Percentiles rank a stretch among this genome's conserved stretches.
phyloP scores from a whole-genome alignment of 495 filamentous ascomycete genomes.

The Xylona heveae region DNA sequence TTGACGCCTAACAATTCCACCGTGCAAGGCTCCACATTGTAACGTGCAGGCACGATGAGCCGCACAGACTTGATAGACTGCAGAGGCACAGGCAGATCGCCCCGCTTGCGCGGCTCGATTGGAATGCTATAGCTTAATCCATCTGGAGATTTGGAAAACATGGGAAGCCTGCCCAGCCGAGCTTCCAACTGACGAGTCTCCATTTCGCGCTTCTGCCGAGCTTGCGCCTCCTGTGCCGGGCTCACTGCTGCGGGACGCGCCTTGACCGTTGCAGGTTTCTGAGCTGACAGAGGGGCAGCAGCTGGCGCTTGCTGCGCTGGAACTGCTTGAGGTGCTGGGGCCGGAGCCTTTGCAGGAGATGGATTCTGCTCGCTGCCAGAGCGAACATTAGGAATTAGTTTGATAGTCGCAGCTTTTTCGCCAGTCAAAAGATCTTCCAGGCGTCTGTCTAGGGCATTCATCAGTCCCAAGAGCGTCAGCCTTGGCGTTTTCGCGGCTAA shows the following conservation, averaged over 20 bases:
- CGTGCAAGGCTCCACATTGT: constrained; percentile 47
- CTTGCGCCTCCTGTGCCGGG: constrained; percentile 32
- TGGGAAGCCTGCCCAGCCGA: constrained; percentile 43
- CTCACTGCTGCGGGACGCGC: constrained; percentile 19
- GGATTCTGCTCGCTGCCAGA: constrained; percentile 9
- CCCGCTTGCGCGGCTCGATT: constrained; percentile 40
- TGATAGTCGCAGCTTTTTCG: constrained; percentile 58
- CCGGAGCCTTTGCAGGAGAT: not conserved
- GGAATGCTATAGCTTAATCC: constrained; percentile 51
- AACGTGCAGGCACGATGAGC: constrained; percentile 48
- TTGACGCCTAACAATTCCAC: constrained; percentile 44
- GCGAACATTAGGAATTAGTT: constrained; percentile 46
- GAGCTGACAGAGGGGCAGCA: not conserved
- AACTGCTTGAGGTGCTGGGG: not conserved
- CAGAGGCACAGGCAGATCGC: constrained; percentile 38
- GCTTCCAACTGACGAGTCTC: constrained; percentile 62
- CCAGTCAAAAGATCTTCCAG: constrained; percentile 52
- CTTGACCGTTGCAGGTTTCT: not conserved
- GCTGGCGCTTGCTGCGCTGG: not conserved
- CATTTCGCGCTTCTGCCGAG: constrained; percentile 36
- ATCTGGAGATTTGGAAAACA: constrained; percentile 51
- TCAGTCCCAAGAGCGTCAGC: constrained; percentile 40
- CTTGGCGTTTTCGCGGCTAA: constrained; percentile 33
- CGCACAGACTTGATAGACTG: constrained; percentile 41
- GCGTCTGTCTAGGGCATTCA: constrained; percentile 53